These are phyloP conservation scores for Bothriochloa decipiens DNA, from an alignment of 176 grass and related monocot genomes.

Conservation along the genomic window DNA sequence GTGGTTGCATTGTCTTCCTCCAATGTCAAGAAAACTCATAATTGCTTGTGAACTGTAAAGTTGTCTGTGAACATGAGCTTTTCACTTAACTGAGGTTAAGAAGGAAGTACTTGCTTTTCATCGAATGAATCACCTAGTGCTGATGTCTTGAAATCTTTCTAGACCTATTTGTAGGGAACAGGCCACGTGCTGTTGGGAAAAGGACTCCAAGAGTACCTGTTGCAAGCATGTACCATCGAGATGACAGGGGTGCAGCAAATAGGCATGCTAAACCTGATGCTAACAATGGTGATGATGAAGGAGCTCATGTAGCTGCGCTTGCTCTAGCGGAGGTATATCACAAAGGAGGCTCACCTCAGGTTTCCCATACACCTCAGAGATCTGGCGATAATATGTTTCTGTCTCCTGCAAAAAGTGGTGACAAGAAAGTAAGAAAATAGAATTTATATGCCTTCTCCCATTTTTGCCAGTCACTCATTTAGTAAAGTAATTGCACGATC, in stretches of 20 bases:
- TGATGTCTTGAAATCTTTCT: conserved; percentile 50
- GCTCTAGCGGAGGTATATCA: conserved; percentile 85
- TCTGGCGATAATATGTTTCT: conserved; percentile 51
- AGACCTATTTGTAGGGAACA: conserved; percentile 68
- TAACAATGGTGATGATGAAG: conserved; percentile 82
- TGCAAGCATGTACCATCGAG: conserved; percentile 67
- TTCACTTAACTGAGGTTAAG: conserved; percentile 5
- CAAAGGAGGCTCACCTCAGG: conserved; percentile 81
- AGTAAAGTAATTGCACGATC: conserved; percentile 40
- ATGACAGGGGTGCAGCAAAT: conserved; percentile 54
- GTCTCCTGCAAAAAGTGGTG: conserved; percentile 67
- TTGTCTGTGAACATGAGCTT: background rate
- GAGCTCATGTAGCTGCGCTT: conserved; percentile 85
- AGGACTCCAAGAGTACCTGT: conserved; percentile 91
- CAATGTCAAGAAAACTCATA: conserved; percentile 9
- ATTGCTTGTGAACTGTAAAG: conserved; percentile 10
- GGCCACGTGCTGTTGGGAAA: conserved; percentile 91
- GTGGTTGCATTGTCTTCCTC: conserved; percentile 18
- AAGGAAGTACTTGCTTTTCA: conserved; percentile 22
- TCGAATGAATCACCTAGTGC: background rate
- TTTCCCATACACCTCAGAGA: conserved; percentile 71
- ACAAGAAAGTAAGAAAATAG: conserved; percentile 64
- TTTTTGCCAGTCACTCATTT: conserved; percentile 17
- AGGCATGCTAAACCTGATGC: conserved; percentile 55
- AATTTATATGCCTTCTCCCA: conserved; percentile 27